These are phyloP conservation scores for Glomus cerebriforme DNA, from an alignment of 192 early-diverging fungal genomes.

Conservation along the genomic window DNA sequence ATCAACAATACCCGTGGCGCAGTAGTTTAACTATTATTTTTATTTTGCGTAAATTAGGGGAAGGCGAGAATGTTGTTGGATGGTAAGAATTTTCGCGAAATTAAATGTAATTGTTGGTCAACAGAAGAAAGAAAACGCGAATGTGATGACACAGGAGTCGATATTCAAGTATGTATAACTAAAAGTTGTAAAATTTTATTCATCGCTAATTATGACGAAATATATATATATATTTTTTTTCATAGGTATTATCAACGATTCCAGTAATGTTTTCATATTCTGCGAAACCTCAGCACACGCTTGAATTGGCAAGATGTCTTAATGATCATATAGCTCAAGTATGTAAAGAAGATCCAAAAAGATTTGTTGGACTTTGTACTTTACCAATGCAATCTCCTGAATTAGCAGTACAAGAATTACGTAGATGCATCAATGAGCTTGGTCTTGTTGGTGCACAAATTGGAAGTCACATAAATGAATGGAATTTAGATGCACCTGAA, in stretches of 20 bases:
- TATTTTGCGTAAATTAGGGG: constrained; percentile 38
- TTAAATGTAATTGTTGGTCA: constrained; percentile 73
- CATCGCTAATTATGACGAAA: no score
- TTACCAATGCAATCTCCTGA: constrained; percentile 70
- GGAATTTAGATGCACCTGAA: constrained; percentile 72
- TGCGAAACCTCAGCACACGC: constrained; percentile 55
- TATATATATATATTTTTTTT: neutral
- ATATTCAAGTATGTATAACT: constrained; percentile 52
- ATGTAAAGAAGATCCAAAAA: constrained; percentile 58
- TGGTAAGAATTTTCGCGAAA: constrained; percentile 66
- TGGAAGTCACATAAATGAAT: constrained; percentile 64
- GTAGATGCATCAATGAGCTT: constrained; percentile 64
- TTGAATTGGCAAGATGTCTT: constrained; percentile 56
- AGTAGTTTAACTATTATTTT: constrained; percentile 1
- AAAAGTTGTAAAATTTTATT: neutral
- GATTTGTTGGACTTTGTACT: constrained; percentile 66
- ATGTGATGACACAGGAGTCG: constrained; percentile 50
- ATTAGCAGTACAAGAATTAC: constrained; percentile 61
- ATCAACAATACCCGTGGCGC: neutral
- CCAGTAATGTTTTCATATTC: constrained; percentile 65
- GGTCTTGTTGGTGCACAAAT: constrained; percentile 66
- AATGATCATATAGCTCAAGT: constrained; percentile 63
- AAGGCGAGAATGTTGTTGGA: constrained; percentile 68
- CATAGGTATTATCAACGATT: constrained; percentile 64
- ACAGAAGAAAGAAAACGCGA: constrained; percentile 61